A percentile compares a stretch with the other conserved stretches of the same genome.
phyloP scores from a whole-genome alignment of 257 asterid genomes.

The Echites panduratus region DNA sequence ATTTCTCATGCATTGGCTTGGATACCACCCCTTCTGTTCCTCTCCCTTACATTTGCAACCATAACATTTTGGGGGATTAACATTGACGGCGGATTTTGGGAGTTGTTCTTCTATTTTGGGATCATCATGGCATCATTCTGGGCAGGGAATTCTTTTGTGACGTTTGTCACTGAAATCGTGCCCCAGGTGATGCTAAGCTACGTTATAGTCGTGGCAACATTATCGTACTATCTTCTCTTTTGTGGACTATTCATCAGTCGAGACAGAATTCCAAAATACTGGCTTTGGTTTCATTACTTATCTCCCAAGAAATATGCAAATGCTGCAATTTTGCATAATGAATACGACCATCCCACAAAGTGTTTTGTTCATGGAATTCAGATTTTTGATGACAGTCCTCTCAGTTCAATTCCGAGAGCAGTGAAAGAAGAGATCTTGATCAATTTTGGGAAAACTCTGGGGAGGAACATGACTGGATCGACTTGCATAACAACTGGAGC shows the following conservation, averaged over 20 bases:
- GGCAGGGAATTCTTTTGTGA: conserved; percentile 42
- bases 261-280: conserved; percentile 33
- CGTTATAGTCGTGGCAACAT: conserved; percentile 25
- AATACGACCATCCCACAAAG: conserved; percentile 21
- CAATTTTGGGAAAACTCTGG: conserved; percentile 21
- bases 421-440: conserved; percentile 25
- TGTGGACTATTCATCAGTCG: conserved; percentile 33
- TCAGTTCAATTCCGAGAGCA: conserved; percentile 8
- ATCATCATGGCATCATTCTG: conserved; percentile 37
- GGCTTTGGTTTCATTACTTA: conserved; percentile 45
- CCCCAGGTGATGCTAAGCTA: conserved; percentile 32
- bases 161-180: conserved; percentile 33
- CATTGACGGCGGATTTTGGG: conserved; percentile 37
- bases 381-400: conserved; percentile 30
- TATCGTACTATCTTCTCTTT: conserved; percentile 31
- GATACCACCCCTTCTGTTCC: conserved; percentile 43
- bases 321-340: conserved; percentile 34
- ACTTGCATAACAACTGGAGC: conserved; percentile 31
- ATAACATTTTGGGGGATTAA: conserved; percentile 75
- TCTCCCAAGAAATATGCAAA: conserved; percentile 38
- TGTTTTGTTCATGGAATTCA: conserved; percentile 41
- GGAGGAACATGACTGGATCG: conserved; percentile 24
- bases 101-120: conserved; percentile 25
- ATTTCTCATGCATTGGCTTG: conserved; percentile 58
- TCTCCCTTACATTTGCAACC: conserved; percentile 52